Conservation (phyloP, 164 flowering plant genomes). For the Kalanchoe fedtschenkoi region DNA sequence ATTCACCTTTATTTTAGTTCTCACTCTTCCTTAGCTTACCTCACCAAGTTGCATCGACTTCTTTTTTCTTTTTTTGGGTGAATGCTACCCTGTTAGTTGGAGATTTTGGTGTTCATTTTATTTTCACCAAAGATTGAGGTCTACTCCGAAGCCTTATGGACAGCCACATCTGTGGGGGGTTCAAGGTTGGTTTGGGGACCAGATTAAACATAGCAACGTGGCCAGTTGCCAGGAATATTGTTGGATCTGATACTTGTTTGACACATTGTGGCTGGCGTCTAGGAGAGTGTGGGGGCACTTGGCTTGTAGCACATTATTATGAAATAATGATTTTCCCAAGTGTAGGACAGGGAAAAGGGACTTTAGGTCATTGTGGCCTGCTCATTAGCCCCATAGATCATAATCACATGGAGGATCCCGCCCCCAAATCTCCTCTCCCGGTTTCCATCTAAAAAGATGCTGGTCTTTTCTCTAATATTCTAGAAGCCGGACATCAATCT, state of each 20-base stretch:
- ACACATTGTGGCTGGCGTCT: neutral
- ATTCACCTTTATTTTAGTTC: neutral
- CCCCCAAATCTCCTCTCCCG: neutral
- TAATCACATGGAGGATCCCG: neutral
- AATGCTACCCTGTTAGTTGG: neutral
- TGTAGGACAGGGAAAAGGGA: neutral
- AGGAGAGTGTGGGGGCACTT: neutral
- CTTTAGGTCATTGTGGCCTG: too few species aligned
- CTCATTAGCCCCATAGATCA: neutral
- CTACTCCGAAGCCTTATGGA: neutral
- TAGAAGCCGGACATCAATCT: too few species aligned
- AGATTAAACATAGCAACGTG: conserved; percentile 1
- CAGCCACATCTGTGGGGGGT: too few species aligned
- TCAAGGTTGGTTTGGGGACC: too few species aligned
- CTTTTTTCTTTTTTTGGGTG: too few species aligned
- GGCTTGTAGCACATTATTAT: neutral
- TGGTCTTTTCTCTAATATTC: too few species aligned
- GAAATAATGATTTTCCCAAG: neutral
- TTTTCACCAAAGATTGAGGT: neutral
- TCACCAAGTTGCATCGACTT: neutral
- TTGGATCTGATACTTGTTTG: neutral
- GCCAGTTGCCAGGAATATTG: neutral
- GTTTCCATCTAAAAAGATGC: too few species aligned
- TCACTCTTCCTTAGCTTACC: neutral
- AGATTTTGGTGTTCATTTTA: neutral